Percentiles rank a stretch among this genome's conserved stretches.
Conservation (phyloP, 2,329 filamentous ascomycete species). For the Sclerotinia minor region DNA sequence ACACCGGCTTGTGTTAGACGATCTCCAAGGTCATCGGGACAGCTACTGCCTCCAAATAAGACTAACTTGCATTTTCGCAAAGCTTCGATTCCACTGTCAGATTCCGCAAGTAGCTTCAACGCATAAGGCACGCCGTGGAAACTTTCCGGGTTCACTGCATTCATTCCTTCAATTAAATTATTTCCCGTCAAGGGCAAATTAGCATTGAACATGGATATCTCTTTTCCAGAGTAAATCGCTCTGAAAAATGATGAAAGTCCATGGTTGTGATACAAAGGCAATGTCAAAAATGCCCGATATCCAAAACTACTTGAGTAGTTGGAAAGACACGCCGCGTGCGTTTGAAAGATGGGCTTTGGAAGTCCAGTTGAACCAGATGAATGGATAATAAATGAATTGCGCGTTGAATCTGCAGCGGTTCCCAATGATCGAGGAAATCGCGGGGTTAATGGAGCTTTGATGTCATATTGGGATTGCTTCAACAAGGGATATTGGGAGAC, state of each 20-base stretch:
- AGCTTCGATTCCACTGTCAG: conserved; percentile 52
- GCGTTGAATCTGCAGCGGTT: conserved; percentile 23
- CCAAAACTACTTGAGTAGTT: conserved; percentile 41
- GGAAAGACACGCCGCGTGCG: conserved; percentile 43
- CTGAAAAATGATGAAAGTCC: conserved; percentile 57
- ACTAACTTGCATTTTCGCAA: conserved; percentile 53
- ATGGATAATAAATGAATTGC: conserved; percentile 39
- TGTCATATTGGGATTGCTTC: conserved; percentile 28
- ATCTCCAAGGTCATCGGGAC: conserved; percentile 60
- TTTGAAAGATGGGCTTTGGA: conserved; percentile 58
- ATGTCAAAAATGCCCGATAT: conserved; percentile 49
- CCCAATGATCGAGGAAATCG: conserved; percentile 25
- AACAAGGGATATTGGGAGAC: conserved; percentile 33
- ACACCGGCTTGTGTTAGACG: conserved; percentile 53
- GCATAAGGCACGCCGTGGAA: conserved; percentile 65
- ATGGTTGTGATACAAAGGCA: conserved; percentile 61
- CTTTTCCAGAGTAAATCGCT: conserved; percentile 52
- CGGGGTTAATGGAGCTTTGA: conserved; percentile 22
- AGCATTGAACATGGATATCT: conserved; percentile 56
- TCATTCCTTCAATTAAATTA: conserved; percentile 50
- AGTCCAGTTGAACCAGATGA: conserved; percentile 55
- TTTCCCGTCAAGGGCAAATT: conserved; percentile 54
- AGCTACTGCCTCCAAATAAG: conserved; percentile 58
- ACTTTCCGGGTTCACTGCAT: conserved; percentile 49
- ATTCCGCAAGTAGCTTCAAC: conserved; percentile 62